Evolutionary conservation across 2,329 filamentous ascomycete genomes (phyloP).

Genomic region (Sporothrix schenckii): DNA sequence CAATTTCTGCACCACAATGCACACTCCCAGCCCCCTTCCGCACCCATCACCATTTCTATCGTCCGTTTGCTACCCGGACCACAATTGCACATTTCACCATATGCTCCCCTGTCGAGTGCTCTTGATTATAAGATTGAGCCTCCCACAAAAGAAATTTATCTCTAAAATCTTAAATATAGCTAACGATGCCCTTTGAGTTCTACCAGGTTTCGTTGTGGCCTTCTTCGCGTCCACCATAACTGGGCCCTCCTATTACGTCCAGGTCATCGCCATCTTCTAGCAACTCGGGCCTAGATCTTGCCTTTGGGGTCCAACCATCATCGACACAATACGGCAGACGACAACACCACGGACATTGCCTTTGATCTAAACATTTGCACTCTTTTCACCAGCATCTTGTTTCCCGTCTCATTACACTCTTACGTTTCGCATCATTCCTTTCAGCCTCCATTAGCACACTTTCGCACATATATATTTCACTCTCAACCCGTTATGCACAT

Average conservation of each 20-base stretch:
- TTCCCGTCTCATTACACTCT: not conserved
- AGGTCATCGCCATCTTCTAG: not conserved
- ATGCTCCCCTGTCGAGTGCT: not conserved
- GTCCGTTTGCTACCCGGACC: not conserved
- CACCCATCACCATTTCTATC: not conserved
- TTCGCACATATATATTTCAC: not conserved
- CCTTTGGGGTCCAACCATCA: not conserved
- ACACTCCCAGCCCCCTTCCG: not conserved
- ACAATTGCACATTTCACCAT: not conserved
- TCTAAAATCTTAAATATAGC: not conserved
- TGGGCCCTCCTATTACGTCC: not conserved
- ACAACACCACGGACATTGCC: not conserved
- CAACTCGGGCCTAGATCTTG: not conserved
- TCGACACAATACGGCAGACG: not conserved
- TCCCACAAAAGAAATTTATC: not conserved
- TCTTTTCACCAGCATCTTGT: not conserved
- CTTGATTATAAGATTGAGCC: constrained; percentile 1
- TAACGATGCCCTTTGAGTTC: constrained; percentile 11
- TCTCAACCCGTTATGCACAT: not conserved
- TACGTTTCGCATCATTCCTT: not conserved
- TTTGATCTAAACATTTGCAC: not conserved
- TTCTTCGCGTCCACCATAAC: not conserved
- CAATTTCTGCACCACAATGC: not conserved
- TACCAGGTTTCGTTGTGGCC: not conserved
- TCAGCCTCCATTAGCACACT: not conserved